Evolutionary conservation across 225 moss, liverwort and hornwort species (phyloP).

Genomic region (Marchantia paleacea): DNA sequence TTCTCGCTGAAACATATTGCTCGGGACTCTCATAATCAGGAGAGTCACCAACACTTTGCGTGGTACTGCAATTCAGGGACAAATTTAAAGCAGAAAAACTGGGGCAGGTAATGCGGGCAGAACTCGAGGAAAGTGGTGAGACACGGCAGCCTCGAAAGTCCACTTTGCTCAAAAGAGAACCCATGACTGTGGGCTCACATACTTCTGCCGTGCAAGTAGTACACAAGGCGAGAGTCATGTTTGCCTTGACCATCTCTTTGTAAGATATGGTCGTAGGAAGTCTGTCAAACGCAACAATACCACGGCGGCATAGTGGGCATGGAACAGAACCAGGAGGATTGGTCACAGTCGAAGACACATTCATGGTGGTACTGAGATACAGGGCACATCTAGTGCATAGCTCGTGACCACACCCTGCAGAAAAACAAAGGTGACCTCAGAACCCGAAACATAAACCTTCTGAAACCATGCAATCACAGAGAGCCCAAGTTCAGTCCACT

Average conservation of each 20-base stretch:
- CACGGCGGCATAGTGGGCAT: conserved; percentile 86
- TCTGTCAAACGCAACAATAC: conserved; percentile 72
- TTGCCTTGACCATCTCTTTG: conserved; percentile 71
- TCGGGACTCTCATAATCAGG: conserved; percentile 40
- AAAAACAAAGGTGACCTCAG: neutral
- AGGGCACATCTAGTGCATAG: conserved; percentile 93
- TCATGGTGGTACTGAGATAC: conserved; percentile 90
- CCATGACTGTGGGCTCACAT: conserved; percentile 67
- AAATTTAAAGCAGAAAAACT: conserved; percentile 75
- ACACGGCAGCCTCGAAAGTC: conserved; percentile 76
- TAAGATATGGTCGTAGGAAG: conserved; percentile 68
- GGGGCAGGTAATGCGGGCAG: conserved; percentile 71
- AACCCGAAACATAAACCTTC: neutral
- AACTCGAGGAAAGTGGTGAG: conserved; percentile 72
- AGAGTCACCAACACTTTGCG: conserved; percentile 31
- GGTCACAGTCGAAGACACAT: conserved; percentile 57
- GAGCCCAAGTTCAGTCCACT: neutral
- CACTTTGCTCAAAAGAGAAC: conserved; percentile 68
- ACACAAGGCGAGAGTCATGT: conserved; percentile 74
- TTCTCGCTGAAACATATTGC: conserved; percentile 39
- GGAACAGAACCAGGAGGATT: conserved; percentile 83
- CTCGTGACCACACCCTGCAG: conserved; percentile 83
- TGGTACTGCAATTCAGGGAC: conserved; percentile 37
- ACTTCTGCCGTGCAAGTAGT: conserved; percentile 81
- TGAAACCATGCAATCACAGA: neutral